Conservation (phyloP, 768 basidiomycete species). For the Cubamyces lactineus region DNA sequence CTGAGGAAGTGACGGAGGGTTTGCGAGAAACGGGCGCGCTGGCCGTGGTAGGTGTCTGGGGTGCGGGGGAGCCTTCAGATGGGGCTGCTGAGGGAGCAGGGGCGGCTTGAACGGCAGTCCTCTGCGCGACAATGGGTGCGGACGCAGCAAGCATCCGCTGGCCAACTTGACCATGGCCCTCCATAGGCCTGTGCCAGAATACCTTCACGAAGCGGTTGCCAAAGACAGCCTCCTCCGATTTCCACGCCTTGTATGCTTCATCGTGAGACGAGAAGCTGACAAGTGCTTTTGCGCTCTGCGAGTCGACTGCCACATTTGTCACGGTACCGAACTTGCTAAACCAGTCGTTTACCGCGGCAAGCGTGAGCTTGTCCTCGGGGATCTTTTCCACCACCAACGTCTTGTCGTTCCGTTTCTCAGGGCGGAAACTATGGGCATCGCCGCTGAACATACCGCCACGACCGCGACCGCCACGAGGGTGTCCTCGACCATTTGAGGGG, state of each 20-base stretch:
- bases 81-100: conserved; percentile 30
- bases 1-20: conserved; percentile 37
- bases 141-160: conserved; percentile 80
- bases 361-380: conserved; percentile 77
- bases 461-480: conserved; percentile 38
- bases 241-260: conserved; percentile 89
- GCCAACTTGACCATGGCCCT: conserved; percentile 84
- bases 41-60: conserved; percentile 31
- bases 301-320: conserved; percentile 89
- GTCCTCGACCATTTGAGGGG: conserved; percentile 42
- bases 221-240: conserved; percentile 93
- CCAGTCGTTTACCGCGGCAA: conserved; percentile 81
- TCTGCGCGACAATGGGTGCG: conserved; percentile 72
- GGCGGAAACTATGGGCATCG: conserved; percentile 67
- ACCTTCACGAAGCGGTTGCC: conserved; percentile 93
- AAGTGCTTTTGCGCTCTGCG: conserved; percentile 72
- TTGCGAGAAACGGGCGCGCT: conserved; percentile 41
- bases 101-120: conserved; percentile 43
- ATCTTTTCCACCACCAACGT: conserved; percentile 95
- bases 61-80: conserved; percentile 24
- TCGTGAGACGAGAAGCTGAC: conserved; percentile 85
- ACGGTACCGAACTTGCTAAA: conserved; percentile 93
- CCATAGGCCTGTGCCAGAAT: conserved; percentile 94
- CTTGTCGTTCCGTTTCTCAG: conserved; percentile 69
- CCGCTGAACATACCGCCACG: conserved; percentile 64